Evolutionary conservation across 768 basidiomycete genomes (phyloP).

Genomic region (Rhodotorula taiwanensis): DNA sequence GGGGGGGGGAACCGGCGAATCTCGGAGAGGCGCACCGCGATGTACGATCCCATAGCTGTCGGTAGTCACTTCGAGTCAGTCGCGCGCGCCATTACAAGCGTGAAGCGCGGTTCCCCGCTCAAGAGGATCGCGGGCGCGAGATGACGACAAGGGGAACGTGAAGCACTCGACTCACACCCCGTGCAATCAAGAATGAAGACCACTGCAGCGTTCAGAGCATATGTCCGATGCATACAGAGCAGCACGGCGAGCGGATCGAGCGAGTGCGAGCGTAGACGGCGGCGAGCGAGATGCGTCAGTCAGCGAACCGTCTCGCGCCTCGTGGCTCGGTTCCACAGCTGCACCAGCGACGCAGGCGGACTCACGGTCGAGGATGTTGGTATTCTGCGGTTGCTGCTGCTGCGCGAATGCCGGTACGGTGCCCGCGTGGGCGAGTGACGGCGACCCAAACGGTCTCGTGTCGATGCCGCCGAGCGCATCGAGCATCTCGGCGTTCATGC

Average conservation of each 20-base stretch:
- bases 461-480: slow-evolving; percentile 15
- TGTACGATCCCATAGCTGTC: slow-evolving; percentile 36
- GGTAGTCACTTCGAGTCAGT: not conserved
- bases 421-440: no score
- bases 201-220: slow-evolving; percentile 18
- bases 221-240: no score
- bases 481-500: slow-evolving; percentile 13
- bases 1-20: no score
- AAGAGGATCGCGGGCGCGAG: no score
- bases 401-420: slow-evolving; percentile 1
- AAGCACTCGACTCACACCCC: slow-evolving; percentile 10
- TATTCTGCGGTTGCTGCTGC: not conserved
- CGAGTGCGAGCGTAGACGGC: not conserved
- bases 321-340: not conserved
- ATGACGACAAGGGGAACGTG: not conserved
- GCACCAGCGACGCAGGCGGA: not conserved
- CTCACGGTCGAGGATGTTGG: slow-evolving; percentile 13
- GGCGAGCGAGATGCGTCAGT: not conserved
- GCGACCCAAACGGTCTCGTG: not conserved
- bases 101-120: no score
- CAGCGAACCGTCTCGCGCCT: no score
- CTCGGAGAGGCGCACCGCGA: slow-evolving; percentile 10
- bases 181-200: slow-evolving; percentile 38
- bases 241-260: no score
- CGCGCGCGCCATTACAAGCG: no score